Base-by-base conservation (phyloP, 108 stramenopile species). In the Pelagomonas calceolata region DNA sequence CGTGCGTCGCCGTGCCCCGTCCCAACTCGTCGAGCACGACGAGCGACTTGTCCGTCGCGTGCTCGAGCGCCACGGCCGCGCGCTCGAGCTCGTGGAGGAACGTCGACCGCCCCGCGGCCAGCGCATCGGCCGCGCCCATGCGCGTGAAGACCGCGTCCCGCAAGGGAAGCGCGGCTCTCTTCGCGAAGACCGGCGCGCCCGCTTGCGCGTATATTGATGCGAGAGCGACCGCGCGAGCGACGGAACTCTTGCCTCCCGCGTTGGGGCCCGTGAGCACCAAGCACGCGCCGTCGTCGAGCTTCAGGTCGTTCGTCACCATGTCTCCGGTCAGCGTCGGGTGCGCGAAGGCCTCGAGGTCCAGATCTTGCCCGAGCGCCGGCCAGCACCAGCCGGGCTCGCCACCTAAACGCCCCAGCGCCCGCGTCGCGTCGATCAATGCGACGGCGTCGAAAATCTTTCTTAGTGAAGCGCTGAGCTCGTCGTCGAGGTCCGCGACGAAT, bases 1-100 rank as follows among this genome's bases (percentile, higher is more conserved):
- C 99, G 75, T 97, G 97, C 1, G 99, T 99, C 26, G 88, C 85
- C 15, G 99, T 99, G 63, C 96, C 96, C 18, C 88, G 75, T 30
- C 96, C 97, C 30, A 99, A 86, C 84, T 99, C 98, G 73, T 98
- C 98, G 85, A 99, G 94, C 67, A 99, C 98, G 64, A 96, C 95
- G 64, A 99, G 77, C 67, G 89, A 90, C 34, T 93, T 76, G 39
- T 88, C 74, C 15, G 97, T 97, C 26, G 97, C 97, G 33, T 91
- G 90, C 51, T 94, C 80, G 15, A 98, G 85, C 4, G 98, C 94
- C 29, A 91, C 87, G 0, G 99, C 93, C 32, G 97, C 97, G 79
- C 98, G 97, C 4, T 92, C 90, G 31, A 99, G 89, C 79, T 97
- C 96, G 17, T 97, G 95, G 77, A 97, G 98, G 76, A 99, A 99